phyloP scores from a whole-genome alignment of 192 early-diverging fungal genomes.

The Backusella psychrophila region DNA sequence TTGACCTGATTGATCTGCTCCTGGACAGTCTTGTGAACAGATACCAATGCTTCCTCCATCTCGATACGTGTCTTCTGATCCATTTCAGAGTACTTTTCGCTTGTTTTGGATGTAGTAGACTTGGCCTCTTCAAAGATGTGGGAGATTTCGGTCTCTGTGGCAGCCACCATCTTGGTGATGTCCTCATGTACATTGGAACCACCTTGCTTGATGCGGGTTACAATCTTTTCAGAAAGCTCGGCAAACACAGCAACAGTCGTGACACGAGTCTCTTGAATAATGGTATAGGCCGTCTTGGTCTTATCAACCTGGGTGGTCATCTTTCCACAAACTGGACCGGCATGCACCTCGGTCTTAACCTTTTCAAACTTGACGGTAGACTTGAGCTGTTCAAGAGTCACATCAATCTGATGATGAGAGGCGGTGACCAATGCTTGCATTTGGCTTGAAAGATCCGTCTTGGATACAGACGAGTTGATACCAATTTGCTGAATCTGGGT shows the following conservation, averaged over 20 bases:
- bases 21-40: slow-evolving; percentile 1
- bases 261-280: slow-evolving; percentile 9
- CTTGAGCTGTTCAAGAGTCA: slow-evolving; percentile 12
- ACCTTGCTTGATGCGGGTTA: slow-evolving; percentile 11
- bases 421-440: slow-evolving; percentile 1
- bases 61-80: not conserved
- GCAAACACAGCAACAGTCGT: slow-evolving; percentile 4
- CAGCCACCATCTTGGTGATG: not conserved
- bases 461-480: not conserved
- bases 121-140: slow-evolving; percentile 13
- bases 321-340: not conserved
- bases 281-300: slow-evolving; percentile 4
- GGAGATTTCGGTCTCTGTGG: not conserved
- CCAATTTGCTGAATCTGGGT: slow-evolving; percentile 17
- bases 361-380: not conserved
- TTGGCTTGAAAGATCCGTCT: slow-evolving; percentile 9
- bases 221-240: not conserved
- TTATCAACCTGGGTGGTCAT: slow-evolving; percentile 1
- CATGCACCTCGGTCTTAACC: not conserved
- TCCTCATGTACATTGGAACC: slow-evolving; percentile 9
- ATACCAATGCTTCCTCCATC: not conserved
- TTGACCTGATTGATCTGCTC: slow-evolving; percentile 12
- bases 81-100: not conserved
- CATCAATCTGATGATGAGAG: slow-evolving; percentile 15
- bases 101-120: slow-evolving; percentile 1